Evolutionary conservation across 768 basidiomycete genomes (phyloP), one percentile per base, ranked within the genome.

Genomic region (Calocybe indica): DNA sequence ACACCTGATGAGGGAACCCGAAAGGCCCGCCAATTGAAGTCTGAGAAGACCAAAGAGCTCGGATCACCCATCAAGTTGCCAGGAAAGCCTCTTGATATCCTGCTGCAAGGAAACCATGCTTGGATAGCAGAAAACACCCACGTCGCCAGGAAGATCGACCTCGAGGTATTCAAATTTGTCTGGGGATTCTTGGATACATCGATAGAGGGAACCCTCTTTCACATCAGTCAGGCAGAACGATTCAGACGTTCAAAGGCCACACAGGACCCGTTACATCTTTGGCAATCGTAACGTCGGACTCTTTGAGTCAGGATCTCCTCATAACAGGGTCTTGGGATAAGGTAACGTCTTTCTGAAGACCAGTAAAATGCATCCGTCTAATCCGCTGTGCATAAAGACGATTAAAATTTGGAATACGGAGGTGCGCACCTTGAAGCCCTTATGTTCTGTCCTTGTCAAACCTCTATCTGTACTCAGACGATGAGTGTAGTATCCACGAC

Each of bases 301-400:
- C 71, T 34, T 68, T 63, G 10, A 67, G 74, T 48, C 65, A 61
- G 9, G 71, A 73, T 52, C 62, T 87, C 6, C 66, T 99, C 34
- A 76, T 98, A 52, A 92, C 89, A 38, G 93, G 89, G 14, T 93
- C 93, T 40, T 99, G 96, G 96, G 96, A 99, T 62, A 84, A 80
- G 66, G 89, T 80, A 36, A 49, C 38, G 46, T 47, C 11, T 14
- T 44, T 15, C 43, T 35, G 6, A 40, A 51, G 48, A 28, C 10
- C 39, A 31, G 9, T 14, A 35, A 8, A 11, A 43, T 10, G 13
- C 37, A 12, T 22, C 32, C 32, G 15, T 47, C 28, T 41, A 53
- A 55, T 49, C 55, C 51, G 47, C 6, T 48, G 39, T 46, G 15
- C 28, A 33, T 41, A 48, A 4, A 97, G 91, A 83, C 83, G 0